Evolutionary conservation across 2,329 filamentous ascomycete species (phyloP).

Genomic region (Alternaria arbusti): DNA sequence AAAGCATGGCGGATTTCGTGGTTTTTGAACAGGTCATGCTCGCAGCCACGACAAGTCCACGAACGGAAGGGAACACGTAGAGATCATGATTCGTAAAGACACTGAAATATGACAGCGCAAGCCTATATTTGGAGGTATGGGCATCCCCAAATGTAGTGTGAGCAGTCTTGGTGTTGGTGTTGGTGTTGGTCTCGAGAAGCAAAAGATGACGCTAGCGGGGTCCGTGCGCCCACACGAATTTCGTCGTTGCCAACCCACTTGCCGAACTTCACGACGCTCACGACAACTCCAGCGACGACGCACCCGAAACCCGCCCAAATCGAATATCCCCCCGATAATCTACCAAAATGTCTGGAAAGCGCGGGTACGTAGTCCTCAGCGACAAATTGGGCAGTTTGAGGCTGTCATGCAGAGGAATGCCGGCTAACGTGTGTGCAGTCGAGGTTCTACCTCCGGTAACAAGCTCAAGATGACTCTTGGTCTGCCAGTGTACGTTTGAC

Average conservation of each 20-base stretch:
- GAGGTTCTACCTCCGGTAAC: constrained; percentile 94
- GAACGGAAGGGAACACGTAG: not conserved
- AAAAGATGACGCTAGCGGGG: not conserved
- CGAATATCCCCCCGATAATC: constrained; percentile 18
- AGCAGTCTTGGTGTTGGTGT: not conserved
- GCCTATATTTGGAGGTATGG: not conserved
- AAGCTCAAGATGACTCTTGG: constrained; percentile 99
- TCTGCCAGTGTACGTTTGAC: constrained; percentile 92
- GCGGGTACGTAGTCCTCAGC: constrained; percentile 12
- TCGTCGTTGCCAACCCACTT: constrained; percentile 5
- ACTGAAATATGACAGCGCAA: not conserved
- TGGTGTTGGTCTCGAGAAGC: not conserved
- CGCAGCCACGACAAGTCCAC: not conserved
- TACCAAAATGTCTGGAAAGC: constrained; percentile 22
- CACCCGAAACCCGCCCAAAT: constrained; percentile 19
- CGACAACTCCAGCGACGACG: constrained; percentile 22
- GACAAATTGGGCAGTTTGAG: not conserved
- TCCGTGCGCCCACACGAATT: constrained; percentile 1
- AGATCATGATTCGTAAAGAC: not conserved
- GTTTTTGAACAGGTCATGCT: not conserved
- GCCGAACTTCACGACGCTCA: constrained; percentile 13
- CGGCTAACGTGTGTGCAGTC: constrained; percentile 54
- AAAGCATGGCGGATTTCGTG: not conserved
- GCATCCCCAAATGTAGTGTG: not conserved
- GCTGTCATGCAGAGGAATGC: not conserved